Conservation (phyloP, 148 eudicot species). For the Agrostemma githago region DNA sequence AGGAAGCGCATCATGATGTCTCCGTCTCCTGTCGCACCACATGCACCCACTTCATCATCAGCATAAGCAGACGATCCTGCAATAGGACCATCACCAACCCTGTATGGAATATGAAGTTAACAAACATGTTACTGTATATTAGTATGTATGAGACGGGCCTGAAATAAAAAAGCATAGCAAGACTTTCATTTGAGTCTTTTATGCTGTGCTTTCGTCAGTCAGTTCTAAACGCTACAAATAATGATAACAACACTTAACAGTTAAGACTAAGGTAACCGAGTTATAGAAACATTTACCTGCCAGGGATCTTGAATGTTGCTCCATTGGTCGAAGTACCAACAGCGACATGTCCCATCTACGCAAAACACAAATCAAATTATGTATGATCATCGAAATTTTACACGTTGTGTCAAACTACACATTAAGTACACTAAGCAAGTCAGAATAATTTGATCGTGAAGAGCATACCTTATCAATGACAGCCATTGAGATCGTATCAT, state of each 20-base stretch:
- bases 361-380: slow-evolving; percentile 12
- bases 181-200: background rate
- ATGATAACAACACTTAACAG: background rate
- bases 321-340: slow-evolving; percentile 98
- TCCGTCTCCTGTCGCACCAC: slow-evolving; percentile 98
- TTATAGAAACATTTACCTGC: slow-evolving; percentile 49
- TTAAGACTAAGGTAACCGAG: background rate
- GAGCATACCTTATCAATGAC: slow-evolving; percentile 66
- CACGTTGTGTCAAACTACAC: background rate
- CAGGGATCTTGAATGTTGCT: slow-evolving; percentile 90
- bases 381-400: background rate
- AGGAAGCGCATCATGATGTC: slow-evolving; percentile 99
- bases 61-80: slow-evolving; percentile 95
- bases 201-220: background rate
- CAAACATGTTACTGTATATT: slow-evolving; percentile 9
- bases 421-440: background rate
- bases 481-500: slow-evolving; percentile 95
- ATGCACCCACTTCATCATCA: slow-evolving; percentile 86
- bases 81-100: slow-evolving; percentile 99
- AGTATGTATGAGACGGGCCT: background rate
- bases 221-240: background rate
- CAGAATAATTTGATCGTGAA: background rate
- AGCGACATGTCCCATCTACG: slow-evolving; percentile 79
- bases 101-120: slow-evolving; percentile 23
- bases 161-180: background rate